Evolutionary conservation across 169 alveolate genomes (phyloP).

Genomic region (Plasmodium fragile): DNA sequence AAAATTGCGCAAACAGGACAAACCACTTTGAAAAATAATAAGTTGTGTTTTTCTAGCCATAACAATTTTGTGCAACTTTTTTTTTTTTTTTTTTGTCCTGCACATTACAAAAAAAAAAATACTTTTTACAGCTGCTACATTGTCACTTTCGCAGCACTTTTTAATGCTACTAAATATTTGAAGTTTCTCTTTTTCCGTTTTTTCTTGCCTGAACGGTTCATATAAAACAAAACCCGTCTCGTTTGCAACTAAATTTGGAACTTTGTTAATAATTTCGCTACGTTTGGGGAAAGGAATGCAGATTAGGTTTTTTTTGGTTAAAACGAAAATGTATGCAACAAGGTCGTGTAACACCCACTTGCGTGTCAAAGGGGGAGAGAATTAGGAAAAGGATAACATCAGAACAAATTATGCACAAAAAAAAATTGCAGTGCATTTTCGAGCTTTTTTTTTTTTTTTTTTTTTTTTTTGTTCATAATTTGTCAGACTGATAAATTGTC

Average conservation of each 20-base stretch:
- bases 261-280: background rate
- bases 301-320: background rate
- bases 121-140: background rate
- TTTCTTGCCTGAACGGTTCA: slow-evolving; percentile 6
- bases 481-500: background rate
- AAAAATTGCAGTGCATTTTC: background rate
- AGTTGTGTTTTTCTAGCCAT: background rate
- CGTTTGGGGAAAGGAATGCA: background rate
- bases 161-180: background rate
- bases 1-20: background rate
- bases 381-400: background rate
- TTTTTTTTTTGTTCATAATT: background rate
- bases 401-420: background rate
- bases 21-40: background rate
- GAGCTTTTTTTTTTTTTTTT: background rate
- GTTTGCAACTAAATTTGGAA: background rate
- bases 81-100: background rate
- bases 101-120: background rate
- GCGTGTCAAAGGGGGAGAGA: background rate
- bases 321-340: background rate
- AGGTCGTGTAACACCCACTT: background rate
- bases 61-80: background rate
- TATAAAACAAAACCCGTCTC: slow-evolving; percentile 7
- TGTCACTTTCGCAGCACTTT: background rate
- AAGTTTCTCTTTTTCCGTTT: background rate